These are phyloP conservation scores for Aureococcus anophagefferens DNA, from an alignment of 108 stramenopile genomes.

Conservation along the genomic window DNA sequence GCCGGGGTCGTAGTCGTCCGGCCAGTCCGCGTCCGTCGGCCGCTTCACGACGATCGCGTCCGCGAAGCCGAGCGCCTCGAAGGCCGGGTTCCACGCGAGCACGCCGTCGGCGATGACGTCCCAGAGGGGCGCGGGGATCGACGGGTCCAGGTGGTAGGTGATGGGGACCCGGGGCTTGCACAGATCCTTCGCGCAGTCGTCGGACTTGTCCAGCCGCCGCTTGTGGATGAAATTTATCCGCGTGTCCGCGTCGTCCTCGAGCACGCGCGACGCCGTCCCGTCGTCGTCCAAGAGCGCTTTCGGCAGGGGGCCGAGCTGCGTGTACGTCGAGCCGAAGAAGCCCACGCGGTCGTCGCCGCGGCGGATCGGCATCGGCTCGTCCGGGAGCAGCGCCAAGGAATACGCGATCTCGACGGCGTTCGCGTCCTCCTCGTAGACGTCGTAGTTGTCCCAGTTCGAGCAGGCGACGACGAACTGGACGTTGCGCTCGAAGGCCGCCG, in stretches of 20 bases:
- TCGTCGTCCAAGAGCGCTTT: background rate
- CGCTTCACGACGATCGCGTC: constrained; percentile 22
- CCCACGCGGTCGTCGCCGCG: background rate
- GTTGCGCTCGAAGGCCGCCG: background rate
- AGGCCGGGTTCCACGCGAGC: constrained; percentile 17
- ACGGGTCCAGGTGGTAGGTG: constrained; percentile 29
- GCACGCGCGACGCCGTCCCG: background rate
- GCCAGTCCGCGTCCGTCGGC: constrained; percentile 22
- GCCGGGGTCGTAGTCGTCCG: constrained; percentile 25
- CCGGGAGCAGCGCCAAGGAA: background rate
- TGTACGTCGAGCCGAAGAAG: background rate
- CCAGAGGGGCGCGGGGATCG: constrained; percentile 19
- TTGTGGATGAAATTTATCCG: background rate
- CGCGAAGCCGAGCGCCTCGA: constrained; percentile 22
- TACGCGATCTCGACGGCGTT: background rate
- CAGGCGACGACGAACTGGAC: background rate
- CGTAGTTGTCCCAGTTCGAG: background rate
- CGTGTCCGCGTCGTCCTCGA: background rate
- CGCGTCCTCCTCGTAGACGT: background rate
- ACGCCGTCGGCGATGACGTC: constrained; percentile 10
- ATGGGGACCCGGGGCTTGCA: constrained; percentile 4
- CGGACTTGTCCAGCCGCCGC: background rate
- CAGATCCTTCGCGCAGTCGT: background rate
- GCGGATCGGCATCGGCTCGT: background rate
- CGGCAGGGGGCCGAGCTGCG: background rate